Evolutionary conservation across 768 basidiomycete genomes (phyloP).

Genomic region (Lactarius quietus): DNA sequence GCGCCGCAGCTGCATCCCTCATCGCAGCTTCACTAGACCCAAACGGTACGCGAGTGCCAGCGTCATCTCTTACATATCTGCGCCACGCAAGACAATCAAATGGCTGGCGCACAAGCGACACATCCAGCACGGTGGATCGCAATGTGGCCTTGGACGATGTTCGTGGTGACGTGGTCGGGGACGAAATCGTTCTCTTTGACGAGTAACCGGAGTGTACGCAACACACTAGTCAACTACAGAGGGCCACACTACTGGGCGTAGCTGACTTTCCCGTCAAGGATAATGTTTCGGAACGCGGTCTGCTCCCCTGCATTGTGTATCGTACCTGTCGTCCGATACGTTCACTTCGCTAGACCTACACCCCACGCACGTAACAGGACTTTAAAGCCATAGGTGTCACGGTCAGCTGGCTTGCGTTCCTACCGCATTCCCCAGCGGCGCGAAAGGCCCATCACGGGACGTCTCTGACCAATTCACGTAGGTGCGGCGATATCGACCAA

Average conservation of each 20-base stretch:
- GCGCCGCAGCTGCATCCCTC: slow-evolving; percentile 11
- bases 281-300: slow-evolving; percentile 53
- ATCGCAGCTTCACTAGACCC: slow-evolving; percentile 7
- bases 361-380: slow-evolving; percentile 15
- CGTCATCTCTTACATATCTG: slow-evolving; percentile 49
- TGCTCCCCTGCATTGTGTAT: slow-evolving; percentile 27
- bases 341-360: slow-evolving; percentile 5
- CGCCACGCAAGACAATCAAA: slow-evolving; percentile 60
- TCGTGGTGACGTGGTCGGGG: slow-evolving; percentile 67
- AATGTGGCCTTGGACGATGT: slow-evolving; percentile 62
- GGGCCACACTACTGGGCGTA: slow-evolving; percentile 37
- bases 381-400: slow-evolving; percentile 12
- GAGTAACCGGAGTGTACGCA: slow-evolving; percentile 42
- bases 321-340: slow-evolving; percentile 29
- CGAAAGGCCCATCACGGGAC: slow-evolving; percentile 25
- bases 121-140: slow-evolving; percentile 44
- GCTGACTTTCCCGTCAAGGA: slow-evolving; percentile 46
- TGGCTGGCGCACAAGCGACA: slow-evolving; percentile 45
- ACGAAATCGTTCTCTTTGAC: slow-evolving; percentile 44
- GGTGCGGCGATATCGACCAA: not conserved
- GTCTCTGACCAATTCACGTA: slow-evolving; percentile 31
- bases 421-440: slow-evolving; percentile 24
- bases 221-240: slow-evolving; percentile 43
- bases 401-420: slow-evolving; percentile 4
- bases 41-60: slow-evolving; percentile 14